Percentiles rank a stretch among this genome's conserved stretches.
These are phyloP conservation scores for Thuja plicata DNA, from an alignment of 83 land plant genomes.

Conservation along the genomic window DNA sequence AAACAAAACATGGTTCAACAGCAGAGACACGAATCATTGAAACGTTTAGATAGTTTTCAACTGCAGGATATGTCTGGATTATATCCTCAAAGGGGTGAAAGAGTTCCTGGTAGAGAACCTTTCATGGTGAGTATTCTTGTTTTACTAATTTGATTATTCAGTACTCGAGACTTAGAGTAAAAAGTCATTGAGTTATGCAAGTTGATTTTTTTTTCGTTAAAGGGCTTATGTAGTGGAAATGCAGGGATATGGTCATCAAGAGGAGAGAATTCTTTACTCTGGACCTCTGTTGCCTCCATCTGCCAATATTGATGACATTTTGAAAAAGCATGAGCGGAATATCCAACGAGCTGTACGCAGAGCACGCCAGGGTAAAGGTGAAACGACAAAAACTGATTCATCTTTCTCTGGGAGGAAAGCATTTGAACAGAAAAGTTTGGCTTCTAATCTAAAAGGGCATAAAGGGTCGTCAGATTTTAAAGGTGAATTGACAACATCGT, in stretches of 20 bases:
- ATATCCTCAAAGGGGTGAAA: neutral
- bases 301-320: conserved; percentile 53
- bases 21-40: neutral
- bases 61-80: neutral
- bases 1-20: neutral
- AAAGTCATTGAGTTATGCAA: neutral
- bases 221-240: neutral
- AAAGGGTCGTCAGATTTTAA: neutral
- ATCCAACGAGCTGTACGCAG: conserved; percentile 55
- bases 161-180: neutral
- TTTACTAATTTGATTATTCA: neutral
- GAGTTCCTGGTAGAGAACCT: conserved; percentile 5
- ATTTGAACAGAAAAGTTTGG: neutral
- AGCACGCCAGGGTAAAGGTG: conserved; percentile 35
- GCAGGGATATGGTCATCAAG: conserved; percentile 33
- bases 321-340: conserved; percentile 52
- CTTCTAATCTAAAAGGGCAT: neutral
- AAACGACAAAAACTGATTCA: neutral
- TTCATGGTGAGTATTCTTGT: conserved; percentile 1
- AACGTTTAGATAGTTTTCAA: conserved; percentile 1
- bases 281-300: conserved; percentile 51
- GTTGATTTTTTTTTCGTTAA: neutral
- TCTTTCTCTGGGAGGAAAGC: neutral
- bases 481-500: neutral
- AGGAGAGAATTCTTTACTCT: conserved; percentile 40